Conservation (phyloP, 176 grass and related monocot genomes). For the Aegilops umbellulata region DNA sequence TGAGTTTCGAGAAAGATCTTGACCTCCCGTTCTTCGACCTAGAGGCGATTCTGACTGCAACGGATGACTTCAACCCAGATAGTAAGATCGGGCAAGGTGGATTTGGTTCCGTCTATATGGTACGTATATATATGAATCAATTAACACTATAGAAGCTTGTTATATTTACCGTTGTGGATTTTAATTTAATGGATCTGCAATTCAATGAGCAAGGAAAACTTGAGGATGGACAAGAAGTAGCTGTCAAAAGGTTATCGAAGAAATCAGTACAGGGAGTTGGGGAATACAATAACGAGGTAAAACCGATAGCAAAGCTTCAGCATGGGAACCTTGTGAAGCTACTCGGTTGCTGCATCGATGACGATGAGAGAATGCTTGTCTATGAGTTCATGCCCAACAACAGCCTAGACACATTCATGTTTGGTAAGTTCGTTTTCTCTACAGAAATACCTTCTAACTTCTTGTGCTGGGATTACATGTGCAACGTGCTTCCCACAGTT, state of each 20-base stretch:
- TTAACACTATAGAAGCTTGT: too few species aligned
- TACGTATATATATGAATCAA: background rate
- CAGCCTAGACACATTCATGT: background rate
- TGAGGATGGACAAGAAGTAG: background rate
- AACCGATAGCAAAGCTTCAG: conserved; percentile 2
- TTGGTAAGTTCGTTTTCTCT: background rate
- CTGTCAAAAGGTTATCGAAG: background rate
- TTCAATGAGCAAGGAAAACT: background rate
- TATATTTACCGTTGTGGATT: background rate
- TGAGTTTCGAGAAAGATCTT: background rate
- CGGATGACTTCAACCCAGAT: background rate
- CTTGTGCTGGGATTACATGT: background rate
- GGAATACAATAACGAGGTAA: conserved; percentile 4
- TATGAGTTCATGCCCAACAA: conserved; percentile 14
- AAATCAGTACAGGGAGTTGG: background rate
- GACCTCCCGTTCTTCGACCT: background rate
- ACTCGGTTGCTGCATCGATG: background rate
- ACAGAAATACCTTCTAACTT: background rate
- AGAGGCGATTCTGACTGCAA: background rate
- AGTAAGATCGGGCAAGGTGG: conserved; percentile 10
- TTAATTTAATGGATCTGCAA: background rate
- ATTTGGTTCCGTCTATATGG: conserved; percentile 22
- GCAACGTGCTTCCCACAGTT: background rate
- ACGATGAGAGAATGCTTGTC: background rate
- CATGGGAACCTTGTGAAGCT: conserved; percentile 3